Percentiles rank a stretch among this genome's conserved stretches.
Evolutionary conservation across 352 stramenopile genomes (phyloP).

Genomic region (Pythium guiyangense): DNA sequence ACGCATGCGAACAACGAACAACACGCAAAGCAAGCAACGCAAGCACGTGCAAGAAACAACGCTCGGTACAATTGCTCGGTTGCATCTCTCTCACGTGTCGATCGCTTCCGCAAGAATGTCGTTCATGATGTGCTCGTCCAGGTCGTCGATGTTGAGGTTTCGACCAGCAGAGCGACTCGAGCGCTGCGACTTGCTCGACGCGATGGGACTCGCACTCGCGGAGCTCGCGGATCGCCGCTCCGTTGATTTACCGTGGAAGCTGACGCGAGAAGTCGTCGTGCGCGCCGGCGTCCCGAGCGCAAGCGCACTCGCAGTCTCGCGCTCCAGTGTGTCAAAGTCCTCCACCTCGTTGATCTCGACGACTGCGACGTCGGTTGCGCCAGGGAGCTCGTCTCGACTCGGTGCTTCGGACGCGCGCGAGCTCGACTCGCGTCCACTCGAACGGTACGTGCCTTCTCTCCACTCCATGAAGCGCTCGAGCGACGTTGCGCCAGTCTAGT

Average conservation of each 20-base stretch:
- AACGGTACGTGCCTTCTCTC: slow-evolving; percentile 8
- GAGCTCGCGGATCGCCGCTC: slow-evolving; percentile 1
- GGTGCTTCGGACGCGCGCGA: slow-evolving; percentile 1
- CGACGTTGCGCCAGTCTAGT: background rate
- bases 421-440: slow-evolving; percentile 9
- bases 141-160: slow-evolving; percentile 47
- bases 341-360: background rate
- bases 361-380: background rate
- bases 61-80: too few relatives aligned
- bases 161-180: slow-evolving; percentile 7
- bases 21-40: too few relatives aligned
- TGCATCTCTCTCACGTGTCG: background rate
- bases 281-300: background rate
- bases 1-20: too few relatives aligned
- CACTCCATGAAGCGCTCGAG: slow-evolving; percentile 10
- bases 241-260: slow-evolving; percentile 1
- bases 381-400: background rate
- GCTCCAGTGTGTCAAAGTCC: background rate
- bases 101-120: slow-evolving; percentile 38
- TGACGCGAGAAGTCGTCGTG: background rate
- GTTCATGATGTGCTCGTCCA: slow-evolving; percentile 66
- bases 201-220: background rate
- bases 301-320: background rate
- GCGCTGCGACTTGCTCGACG: slow-evolving; percentile 4
- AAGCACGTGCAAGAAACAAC: too few relatives aligned